Base-by-base conservation (phyloP, 176 grass and related monocot genomes). In the Musa itinerans region DNA sequence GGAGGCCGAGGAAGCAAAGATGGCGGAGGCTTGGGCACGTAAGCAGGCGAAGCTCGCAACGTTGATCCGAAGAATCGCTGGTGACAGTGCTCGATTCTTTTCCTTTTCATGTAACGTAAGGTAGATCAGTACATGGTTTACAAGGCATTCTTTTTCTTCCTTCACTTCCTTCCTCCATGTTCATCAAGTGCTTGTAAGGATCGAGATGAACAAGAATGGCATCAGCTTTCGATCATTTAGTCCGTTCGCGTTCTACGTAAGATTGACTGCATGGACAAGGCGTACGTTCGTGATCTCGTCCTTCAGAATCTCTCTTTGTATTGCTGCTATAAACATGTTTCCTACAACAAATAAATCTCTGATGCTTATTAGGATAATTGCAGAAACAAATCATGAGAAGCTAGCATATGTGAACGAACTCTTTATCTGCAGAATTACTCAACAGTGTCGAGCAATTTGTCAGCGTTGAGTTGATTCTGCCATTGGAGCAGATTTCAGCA, bases 31-130 rank as follows among this genome's bases (percentile, higher is more conserved):
- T 2, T 64, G 16, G 56, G 27, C 29, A 9, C 16, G 17, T 50
- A 64, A 51, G 34, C 74, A 76, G 9, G 59, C 74, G 29, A 76
- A 65, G 19, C 74, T 76, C 20, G 43, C 48, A 2, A 34, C 57
- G 13, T 52, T 76, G 14, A 20, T 76, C 54, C 54, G 21, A 19
- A 65, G 34, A 48, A 63, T 76, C 15, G 34, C 16, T 4, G 26
- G 66, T 49, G 68, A 49, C 2, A n/a, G 19, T 50, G 16, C 15
- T 50, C 34, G n/a, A 70, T 19, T 49, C 9, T 70, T 70, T 70
- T 19, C 3, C 53, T 54, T 74, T 52, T 43, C 71, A 26, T 54
- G 53, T 74, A 70, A 70, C 20, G 10, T 70, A 50, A 70, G 17
- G n/a, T 54, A 74, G 20, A 67, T 55, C 2, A 48, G 24, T 10